Evolutionary conservation across 1,139 yeast genomes (phyloP).

Genomic region (Insectozyma bohioensis): DNA sequence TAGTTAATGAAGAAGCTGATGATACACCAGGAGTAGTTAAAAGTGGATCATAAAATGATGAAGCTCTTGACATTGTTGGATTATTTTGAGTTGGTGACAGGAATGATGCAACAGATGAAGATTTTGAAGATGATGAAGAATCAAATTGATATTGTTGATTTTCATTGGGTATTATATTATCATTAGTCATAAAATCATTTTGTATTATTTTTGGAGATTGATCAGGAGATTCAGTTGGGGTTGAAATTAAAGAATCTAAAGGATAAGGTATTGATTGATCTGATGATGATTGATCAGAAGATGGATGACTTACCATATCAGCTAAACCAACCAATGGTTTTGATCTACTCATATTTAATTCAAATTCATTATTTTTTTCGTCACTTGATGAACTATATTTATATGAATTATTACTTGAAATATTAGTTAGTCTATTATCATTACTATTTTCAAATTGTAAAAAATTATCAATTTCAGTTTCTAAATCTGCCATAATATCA

Average conservation of each 20-base stretch:
- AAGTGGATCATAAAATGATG: slow-evolving; percentile 1
- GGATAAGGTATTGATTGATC: slow-evolving; percentile 10
- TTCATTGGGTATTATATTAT: neutral
- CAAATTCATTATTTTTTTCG: slow-evolving; percentile 4
- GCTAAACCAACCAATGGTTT: slow-evolving; percentile 8
- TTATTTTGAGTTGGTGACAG: neutral
- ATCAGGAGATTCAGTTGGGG: slow-evolving; percentile 11
- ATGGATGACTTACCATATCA: slow-evolving; percentile 2
- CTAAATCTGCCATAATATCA: slow-evolving; percentile 15
- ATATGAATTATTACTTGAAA: slow-evolving; percentile 4
- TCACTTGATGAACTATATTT: neutral
- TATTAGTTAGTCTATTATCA: slow-evolving; percentile 1
- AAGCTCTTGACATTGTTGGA: neutral
- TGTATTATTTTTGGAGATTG: slow-evolving; percentile 11
- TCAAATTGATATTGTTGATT: slow-evolving; percentile 7
- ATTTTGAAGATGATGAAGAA: slow-evolving; percentile 5
- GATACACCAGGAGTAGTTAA: neutral
- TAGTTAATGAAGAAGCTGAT: neutral
- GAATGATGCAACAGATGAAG: slow-evolving; percentile 1
- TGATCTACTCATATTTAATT: slow-evolving; percentile 6
- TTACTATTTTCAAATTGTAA: slow-evolving; percentile 8
- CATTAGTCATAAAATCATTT: slow-evolving; percentile 9
- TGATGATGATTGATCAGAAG: neutral
- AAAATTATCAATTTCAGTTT: slow-evolving; percentile 15
- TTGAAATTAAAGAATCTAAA: slow-evolving; percentile 4